Evolutionary conservation across 2,329 filamentous ascomycete genomes (phyloP).

Genomic region (Aureobasidium sp.): DNA sequence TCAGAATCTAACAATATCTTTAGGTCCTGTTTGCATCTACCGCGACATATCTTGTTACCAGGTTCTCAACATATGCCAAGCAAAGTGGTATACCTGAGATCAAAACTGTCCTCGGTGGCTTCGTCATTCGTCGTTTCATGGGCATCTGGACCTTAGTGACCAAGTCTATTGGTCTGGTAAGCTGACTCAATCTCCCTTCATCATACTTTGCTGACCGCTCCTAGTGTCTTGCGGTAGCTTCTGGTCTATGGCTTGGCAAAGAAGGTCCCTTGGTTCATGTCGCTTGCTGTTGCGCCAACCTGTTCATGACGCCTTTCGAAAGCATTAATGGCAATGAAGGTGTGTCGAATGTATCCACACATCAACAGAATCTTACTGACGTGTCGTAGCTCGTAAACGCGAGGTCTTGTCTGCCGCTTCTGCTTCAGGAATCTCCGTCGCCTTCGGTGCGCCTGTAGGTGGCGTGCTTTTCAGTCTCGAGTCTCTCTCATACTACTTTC

Average conservation of each 20-base stretch:
- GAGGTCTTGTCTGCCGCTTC: constrained; percentile 90
- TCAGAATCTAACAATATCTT: not conserved
- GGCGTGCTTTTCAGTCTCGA: constrained; percentile 95
- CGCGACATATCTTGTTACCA: constrained; percentile 72
- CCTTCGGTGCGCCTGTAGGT: constrained; percentile 88
- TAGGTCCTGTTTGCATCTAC: constrained; percentile 70
- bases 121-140: constrained; percentile 82
- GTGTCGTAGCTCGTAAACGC: constrained; percentile 67
- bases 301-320: constrained; percentile 84
- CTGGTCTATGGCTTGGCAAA: constrained; percentile 93
- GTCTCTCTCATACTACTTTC: constrained; percentile 95
- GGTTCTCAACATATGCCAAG: constrained; percentile 80
- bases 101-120: constrained; percentile 90
- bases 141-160: constrained; percentile 82
- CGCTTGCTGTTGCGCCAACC: constrained; percentile 89
- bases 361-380: not conserved
- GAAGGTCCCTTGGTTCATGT: constrained; percentile 94
- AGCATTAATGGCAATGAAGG: constrained; percentile 82
- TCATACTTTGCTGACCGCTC: constrained; percentile 20
- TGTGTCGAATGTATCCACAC: constrained; percentile 29
- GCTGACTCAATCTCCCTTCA: constrained; percentile 21
- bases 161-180: constrained; percentile 80
- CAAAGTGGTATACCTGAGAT: constrained; percentile 97
- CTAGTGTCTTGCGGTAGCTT: constrained; percentile 82
- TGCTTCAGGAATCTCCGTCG: constrained; percentile 85